Evolutionary conservation across 441 rosid species (phyloP).

Genomic region (Isatis lusitanica): DNA sequence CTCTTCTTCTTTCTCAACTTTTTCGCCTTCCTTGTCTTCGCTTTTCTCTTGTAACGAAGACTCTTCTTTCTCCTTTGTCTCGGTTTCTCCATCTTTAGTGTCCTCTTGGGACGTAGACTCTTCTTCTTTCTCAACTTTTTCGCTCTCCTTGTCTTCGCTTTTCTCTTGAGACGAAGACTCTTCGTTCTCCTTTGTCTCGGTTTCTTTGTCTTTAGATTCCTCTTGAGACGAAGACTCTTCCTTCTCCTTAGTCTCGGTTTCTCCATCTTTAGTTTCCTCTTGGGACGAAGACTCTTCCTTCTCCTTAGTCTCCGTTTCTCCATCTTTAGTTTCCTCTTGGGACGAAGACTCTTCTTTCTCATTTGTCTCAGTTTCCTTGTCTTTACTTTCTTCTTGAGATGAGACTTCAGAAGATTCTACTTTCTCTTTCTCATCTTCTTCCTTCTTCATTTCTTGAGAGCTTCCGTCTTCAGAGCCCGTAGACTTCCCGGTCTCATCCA

Average conservation of each 20-base stretch:
- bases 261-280: background rate
- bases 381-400: background rate
- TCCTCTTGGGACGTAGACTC: slow-evolving; percentile 22
- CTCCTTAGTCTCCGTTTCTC: background rate
- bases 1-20: background rate
- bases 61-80: slow-evolving; percentile 3
- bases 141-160: background rate
- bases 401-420: slow-evolving; percentile 26
- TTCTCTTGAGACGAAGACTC: background rate
- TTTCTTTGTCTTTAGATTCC: background rate
- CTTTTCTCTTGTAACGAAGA: background rate
- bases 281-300: slow-evolving; percentile 11
- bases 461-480: slow-evolving; percentile 12
- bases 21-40: background rate
- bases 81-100: background rate
- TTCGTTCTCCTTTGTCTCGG: background rate
- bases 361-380: background rate
- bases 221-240: slow-evolving; percentile 30
- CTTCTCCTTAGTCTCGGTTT: background rate
- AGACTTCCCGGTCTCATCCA: slow-evolving; percentile 27
- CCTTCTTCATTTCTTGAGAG: background rate
- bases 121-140: slow-evolving; percentile 12
- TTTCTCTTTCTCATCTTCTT: slow-evolving; percentile 16
- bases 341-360: slow-evolving; percentile 15
- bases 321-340: background rate